A percentile compares a stretch with the other conserved stretches of the same genome.
Evolutionary conservation across 106 monocot genomes (phyloP).

Genomic region (Allium sativum): DNA sequence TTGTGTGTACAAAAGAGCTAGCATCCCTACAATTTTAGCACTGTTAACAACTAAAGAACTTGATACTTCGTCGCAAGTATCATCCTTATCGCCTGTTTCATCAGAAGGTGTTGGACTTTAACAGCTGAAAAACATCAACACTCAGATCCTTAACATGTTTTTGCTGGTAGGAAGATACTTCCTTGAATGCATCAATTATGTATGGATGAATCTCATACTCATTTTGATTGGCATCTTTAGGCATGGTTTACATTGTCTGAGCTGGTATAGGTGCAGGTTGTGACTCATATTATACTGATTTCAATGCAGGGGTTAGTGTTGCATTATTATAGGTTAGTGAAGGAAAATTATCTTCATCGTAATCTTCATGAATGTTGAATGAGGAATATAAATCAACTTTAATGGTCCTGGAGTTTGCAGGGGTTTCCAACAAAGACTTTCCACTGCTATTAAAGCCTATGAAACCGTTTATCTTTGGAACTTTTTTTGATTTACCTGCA

Average conservation of each 20-base stretch:
- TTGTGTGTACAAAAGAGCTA: constrained; percentile 4
- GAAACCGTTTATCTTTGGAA: constrained; percentile 1
- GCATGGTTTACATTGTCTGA: constrained; percentile 2
- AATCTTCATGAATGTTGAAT: constrained; percentile 77
- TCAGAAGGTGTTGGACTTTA: constrained; percentile 98
- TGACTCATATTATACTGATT: constrained; percentile 19
- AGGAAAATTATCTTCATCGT: constrained; percentile 84
- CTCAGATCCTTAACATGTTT: constrained; percentile 40
- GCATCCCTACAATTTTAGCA: constrained; percentile 5
- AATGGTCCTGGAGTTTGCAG: constrained; percentile 10
- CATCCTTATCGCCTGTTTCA: constrained; percentile 36
- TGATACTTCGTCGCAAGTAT: constrained; percentile 58
- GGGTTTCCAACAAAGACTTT: constrained; percentile 21
- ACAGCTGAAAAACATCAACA: constrained; percentile 40
- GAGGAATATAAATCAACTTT: constrained; percentile 43
- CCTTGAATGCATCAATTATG: constrained; percentile 64
- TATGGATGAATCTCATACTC: constrained; percentile 25
- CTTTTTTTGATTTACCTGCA: background rate
- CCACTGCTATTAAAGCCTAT: background rate
- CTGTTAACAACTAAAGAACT: constrained; percentile 25
- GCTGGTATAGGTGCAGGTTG: background rate
- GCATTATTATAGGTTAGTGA: constrained; percentile 66
- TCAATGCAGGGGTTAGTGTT: constrained; percentile 23
- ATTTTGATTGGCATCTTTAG: constrained; percentile 5
- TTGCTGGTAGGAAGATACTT: constrained; percentile 79